Conservation (phyloP, 2,329 filamentous ascomycete genomes). For the Bimuria novae-zelandiae region DNA sequence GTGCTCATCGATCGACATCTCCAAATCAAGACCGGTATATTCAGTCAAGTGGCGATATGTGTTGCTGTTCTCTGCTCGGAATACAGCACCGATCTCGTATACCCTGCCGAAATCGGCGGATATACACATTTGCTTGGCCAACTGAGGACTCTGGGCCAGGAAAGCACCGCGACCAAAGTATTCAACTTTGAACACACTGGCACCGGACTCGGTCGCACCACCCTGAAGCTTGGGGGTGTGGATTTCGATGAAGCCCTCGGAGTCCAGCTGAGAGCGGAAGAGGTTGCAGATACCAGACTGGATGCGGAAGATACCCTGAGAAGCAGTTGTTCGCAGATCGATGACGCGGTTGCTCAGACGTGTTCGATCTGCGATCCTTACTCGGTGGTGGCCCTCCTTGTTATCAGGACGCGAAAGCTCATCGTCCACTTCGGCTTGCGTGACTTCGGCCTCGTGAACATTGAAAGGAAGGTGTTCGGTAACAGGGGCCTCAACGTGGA, state of each 20-base stretch:
- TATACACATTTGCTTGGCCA: constrained; percentile 92
- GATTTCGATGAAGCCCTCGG: constrained; percentile 84
- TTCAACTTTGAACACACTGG: constrained; percentile 88
- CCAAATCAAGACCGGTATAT: constrained; percentile 89
- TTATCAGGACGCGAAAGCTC: constrained; percentile 56
- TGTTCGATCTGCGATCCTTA: constrained; percentile 71
- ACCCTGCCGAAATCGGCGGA: constrained; percentile 87
- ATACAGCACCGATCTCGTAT: constrained; percentile 88
- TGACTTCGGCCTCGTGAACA: constrained; percentile 71
- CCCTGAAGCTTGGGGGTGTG: constrained; percentile 92
- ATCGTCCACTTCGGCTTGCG: constrained; percentile 59
- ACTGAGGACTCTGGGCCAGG: constrained; percentile 86
- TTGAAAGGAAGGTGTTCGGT: constrained; percentile 69
- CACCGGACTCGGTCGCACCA: constrained; percentile 86
- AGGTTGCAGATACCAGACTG: constrained; percentile 79
- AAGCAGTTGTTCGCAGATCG: constrained; percentile 82
- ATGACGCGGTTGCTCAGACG: constrained; percentile 80
- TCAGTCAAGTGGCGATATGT: constrained; percentile 93
- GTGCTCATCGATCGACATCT: constrained; percentile 88
- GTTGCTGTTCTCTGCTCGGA: constrained; percentile 94
- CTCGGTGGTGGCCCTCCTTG: constrained; percentile 60
- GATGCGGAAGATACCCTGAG: constrained; percentile 86
- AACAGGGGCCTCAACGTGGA: constrained; percentile 66
- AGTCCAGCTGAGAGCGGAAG: constrained; percentile 77
- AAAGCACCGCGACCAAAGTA: constrained; percentile 90